Base-by-base conservation (phyloP, 352 stramenopile species). In the Elongisporangium anandrum region DNA sequence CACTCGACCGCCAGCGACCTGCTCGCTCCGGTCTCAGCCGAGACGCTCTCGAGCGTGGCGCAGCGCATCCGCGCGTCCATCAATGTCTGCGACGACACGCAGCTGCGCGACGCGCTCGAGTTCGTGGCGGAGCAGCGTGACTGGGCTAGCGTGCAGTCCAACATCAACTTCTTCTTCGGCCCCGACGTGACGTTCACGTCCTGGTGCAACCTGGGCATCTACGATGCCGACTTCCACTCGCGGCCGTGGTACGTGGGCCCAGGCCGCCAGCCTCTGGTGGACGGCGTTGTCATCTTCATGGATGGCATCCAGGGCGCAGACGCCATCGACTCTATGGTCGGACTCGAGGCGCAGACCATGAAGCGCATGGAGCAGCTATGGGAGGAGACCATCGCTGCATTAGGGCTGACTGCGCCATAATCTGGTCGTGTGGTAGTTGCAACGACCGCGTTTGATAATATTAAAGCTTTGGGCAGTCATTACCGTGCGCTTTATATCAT, bases 171-270 rank as follows among this genome's bases (percentile, higher is more conserved):
- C 53, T 66, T 78, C 55, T 74, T 84, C 23, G 76, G 79, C 0
- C 55, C 63, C 1, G 76, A 88, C 41, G 56, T 87, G 55, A 80
- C 84, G 67, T 85, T 87, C 69, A 82, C 79, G 41, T 88, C 76
- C 10, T 81, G 70, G 70, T 51, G 63, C 12, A 69, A 84, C 50
- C 74, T 82, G 69, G 79, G 74, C 15, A 85, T 85, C 76, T 87
- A 88, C 57, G 74, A 82, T 29, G 72, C 79, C 0, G 69, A 78
- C 24, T 87, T 87, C 13, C 4, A 12, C 26, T 23, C 22, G 0
- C 41, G 19, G 19, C 61, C 55, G 6, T 17, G 34, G 34, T 63
- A 66, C 56, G 55, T 45, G 9, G 49, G 61, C 4, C 54, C 61
- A 1, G 47, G 54, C 15, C 41, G 24, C 17, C 38, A 63, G 6